phyloP scores from a whole-genome alignment of 2,329 filamentous ascomycete species.

The Trichophyton benhamiae region DNA sequence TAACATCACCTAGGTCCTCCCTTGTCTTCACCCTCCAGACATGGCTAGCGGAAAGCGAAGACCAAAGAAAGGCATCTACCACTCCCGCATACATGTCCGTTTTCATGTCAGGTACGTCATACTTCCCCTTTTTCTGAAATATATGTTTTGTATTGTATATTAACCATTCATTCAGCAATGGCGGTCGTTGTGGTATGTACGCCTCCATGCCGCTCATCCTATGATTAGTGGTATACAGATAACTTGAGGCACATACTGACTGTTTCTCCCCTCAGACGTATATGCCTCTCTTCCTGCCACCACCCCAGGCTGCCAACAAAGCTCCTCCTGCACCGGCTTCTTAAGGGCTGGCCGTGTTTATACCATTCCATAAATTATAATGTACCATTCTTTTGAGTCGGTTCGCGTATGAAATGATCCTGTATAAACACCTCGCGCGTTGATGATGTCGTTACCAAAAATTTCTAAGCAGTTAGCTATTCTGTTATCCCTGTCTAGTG shows the following conservation, averaged over 20 bases:
- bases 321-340: slow-evolving; percentile 24
- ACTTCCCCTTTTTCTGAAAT: not conserved
- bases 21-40: slow-evolving; percentile 37
- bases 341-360: not conserved
- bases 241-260: not conserved
- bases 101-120: slow-evolving; percentile 61
- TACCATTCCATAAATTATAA: not conserved
- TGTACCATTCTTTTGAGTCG: not conserved
- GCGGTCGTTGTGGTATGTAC: slow-evolving; percentile 41
- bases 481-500: not conserved
- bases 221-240: not conserved
- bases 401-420: not conserved
- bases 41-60: slow-evolving; percentile 38
- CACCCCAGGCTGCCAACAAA: slow-evolving; percentile 22
- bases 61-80: slow-evolving; percentile 45
- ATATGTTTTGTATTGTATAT: too few species aligned
- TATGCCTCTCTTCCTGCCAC: slow-evolving; percentile 53
- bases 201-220: not conserved
- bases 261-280: slow-evolving; percentile 37
- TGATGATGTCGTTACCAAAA: not conserved
- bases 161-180: slow-evolving; percentile 39
- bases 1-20: slow-evolving; percentile 28
- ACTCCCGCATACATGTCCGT: slow-evolving; percentile 66
- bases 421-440: not conserved
- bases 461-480: not conserved